Evolutionary conservation across 495 filamentous ascomycete species (phyloP), one percentile per base, ranked within the genome.

Genomic region (Aspergillus cristatus): DNA sequence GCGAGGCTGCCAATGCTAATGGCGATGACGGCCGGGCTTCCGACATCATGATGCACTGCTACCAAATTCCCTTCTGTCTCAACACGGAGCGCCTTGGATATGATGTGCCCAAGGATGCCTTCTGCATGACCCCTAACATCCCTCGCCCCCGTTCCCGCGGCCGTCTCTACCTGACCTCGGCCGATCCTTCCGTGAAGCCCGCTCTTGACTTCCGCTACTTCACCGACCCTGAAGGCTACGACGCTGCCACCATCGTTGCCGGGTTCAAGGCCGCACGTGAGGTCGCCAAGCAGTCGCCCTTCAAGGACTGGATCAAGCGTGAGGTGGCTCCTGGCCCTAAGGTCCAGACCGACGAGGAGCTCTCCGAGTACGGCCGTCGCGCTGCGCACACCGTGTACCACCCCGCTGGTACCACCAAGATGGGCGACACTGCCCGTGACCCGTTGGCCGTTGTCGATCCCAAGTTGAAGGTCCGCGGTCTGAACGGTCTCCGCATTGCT

Each of bases 121-220:
- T 91, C 62, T 89, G 84, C 72, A 88, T 91, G 84, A 89, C 84
- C 34, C 85, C 85, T 43, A 91, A 91, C 60, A 91, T 89, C 47
- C 85, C 85, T 6, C 79, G 83, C 3, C 81, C 85, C 13, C 72
- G 81, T n/a, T 84, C 78, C 18, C 72, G 78, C 16, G 85, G 85
- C 34, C 71, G 75, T 25, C 51, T 91, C 18, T 87, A 78, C 54
- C 69, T 91, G 35, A 83, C 76, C 20, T 81, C 77, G 16, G 56
- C 73, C 5, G 79, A 88, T 50, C 82, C 84, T 0, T 68, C 50
- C 28, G 75, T 83, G 45, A 87, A 89, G 54, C 85, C 85, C 13
- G 78, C 83, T 8, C 68, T 91, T 32, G 84, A 91, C 60, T 91
- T 91, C 76, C 71, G 79, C 38, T 91, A 89, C 65, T 91, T 91